Percentiles rank a stretch among this genome's conserved stretches.
These are phyloP conservation scores for Fonsecaea nubica DNA, from an alignment of 2,329 filamentous ascomycete species.

Conservation along the genomic window DNA sequence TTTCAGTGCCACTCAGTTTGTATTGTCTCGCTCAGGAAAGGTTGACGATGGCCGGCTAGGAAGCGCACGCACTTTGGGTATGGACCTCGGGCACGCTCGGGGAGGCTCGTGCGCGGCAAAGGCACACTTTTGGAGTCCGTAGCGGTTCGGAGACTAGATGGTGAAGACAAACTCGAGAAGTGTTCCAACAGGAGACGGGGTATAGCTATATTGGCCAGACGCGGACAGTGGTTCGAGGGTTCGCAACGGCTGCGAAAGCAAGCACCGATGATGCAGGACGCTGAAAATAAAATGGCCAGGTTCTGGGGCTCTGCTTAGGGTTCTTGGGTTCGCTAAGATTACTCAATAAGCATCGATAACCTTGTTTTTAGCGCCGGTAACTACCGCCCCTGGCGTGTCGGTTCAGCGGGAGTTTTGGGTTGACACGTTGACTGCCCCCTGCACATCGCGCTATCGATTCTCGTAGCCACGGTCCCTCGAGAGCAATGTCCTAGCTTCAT, in stretches of 20 bases:
- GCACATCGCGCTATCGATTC: neutral
- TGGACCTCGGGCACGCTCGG: slow-evolving; percentile 11
- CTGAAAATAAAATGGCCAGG: slow-evolving; percentile 18
- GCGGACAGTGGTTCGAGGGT: neutral
- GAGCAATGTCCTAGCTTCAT: neutral
- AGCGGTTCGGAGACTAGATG: neutral
- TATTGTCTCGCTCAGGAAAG: slow-evolving; percentile 2
- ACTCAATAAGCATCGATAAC: slow-evolving; percentile 26
- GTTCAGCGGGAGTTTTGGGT: neutral
- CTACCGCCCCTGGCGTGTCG: slow-evolving; percentile 11
- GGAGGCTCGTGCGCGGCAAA: slow-evolving; percentile 6
- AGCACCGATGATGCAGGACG: slow-evolving; percentile 14
- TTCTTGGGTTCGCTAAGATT: slow-evolving; percentile 18
- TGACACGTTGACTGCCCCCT: too few species aligned
- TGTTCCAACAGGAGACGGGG: neutral
- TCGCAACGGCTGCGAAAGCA: neutral
- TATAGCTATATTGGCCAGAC: neutral
- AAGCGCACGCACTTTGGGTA: slow-evolving; percentile 2
- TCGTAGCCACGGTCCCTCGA: neutral
- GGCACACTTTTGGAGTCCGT: slow-evolving; percentile 6
- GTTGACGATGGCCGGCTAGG: neutral
- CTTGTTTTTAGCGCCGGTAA: slow-evolving; percentile 29
- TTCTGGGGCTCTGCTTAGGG: slow-evolving; percentile 9
- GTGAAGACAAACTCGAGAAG: neutral
- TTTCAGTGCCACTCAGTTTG: neutral